phyloP scores from a whole-genome alignment of 352 stramenopile species.

The Pythium sp. region DNA sequence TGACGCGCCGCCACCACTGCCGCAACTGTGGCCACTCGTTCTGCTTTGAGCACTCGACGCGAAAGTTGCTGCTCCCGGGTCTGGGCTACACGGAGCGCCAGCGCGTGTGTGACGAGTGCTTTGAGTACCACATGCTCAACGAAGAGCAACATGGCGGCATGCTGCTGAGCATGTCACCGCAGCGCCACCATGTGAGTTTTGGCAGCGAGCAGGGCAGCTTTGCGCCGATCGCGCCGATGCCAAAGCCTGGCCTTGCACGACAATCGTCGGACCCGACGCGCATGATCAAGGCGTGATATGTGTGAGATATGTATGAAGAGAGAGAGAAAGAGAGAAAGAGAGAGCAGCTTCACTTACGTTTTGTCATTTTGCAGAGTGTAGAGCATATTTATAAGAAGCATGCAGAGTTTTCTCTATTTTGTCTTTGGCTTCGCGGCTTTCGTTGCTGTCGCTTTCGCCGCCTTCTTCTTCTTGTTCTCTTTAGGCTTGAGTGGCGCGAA shows the following conservation, averaged over 20 bases:
- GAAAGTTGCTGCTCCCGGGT: conserved; percentile 57
- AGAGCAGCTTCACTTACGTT: background rate
- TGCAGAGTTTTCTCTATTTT: conserved; percentile 5
- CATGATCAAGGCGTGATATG: background rate
- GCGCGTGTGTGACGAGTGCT: conserved; percentile 85
- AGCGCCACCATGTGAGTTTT: conserved; percentile 13
- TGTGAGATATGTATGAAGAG: conserved; percentile 1
- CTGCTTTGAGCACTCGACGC: conserved; percentile 82
- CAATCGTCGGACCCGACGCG: background rate
- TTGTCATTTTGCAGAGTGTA: conserved; percentile 2
- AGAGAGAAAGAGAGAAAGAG: conserved; percentile 1
- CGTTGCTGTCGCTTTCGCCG: conserved; percentile 11
- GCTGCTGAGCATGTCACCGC: conserved; percentile 26
- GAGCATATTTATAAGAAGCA: conserved; percentile 9
- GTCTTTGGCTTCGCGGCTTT: conserved; percentile 10
- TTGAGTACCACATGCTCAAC: conserved; percentile 52
- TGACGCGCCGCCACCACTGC: conserved; percentile 80
- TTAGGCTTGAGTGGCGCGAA: conserved; percentile 94
- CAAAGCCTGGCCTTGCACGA: conserved; percentile 1
- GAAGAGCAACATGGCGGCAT: conserved; percentile 14
- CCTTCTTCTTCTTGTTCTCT: conserved; percentile 23
- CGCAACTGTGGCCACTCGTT: conserved; percentile 82
- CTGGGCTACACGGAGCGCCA: conserved; percentile 73
- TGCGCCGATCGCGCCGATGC: conserved; percentile 17
- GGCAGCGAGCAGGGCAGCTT: conserved; percentile 10